These are phyloP conservation scores for Begonia loranthoides DNA, from an alignment of 306 rosid genomes.

Conservation along the genomic window DNA sequence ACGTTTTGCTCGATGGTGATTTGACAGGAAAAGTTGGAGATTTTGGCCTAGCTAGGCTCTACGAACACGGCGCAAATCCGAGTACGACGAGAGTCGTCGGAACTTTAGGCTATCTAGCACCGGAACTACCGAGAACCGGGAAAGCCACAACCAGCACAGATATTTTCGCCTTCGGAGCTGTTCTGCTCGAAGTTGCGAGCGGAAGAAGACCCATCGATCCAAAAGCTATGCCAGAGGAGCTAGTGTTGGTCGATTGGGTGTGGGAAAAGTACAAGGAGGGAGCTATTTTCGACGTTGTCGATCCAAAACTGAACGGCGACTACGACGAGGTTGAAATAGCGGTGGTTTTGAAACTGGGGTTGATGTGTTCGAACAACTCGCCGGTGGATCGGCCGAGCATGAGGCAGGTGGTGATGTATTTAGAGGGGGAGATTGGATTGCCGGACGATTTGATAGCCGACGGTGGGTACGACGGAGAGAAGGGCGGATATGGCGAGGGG, in stretches of 20 bases:
- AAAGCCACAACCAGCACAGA: constrained; percentile 36
- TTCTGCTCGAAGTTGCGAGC: constrained; percentile 36
- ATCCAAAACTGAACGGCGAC: constrained; percentile 22
- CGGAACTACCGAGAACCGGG: constrained; percentile 49
- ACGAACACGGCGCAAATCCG: constrained; percentile 50
- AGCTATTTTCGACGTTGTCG: constrained; percentile 24
- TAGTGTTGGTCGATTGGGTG: constrained; percentile 46
- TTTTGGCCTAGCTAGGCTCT: constrained; percentile 37
- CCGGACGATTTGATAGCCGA: constrained; percentile 24
- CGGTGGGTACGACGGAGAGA: constrained; percentile 7
- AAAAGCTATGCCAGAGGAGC: constrained; percentile 29
- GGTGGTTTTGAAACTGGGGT: constrained; percentile 34
- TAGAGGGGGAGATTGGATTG: constrained; percentile 37
- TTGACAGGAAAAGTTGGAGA: constrained; percentile 19
- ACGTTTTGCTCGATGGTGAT: constrained; percentile 19
- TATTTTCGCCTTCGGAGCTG: constrained; percentile 42
- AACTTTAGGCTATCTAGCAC: constrained; percentile 47
- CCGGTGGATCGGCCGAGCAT: constrained; percentile 32
- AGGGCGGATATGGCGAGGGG: constrained; percentile 21
- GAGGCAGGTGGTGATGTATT: constrained; percentile 37
- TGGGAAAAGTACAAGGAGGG: constrained; percentile 40
- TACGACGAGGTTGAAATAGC: constrained; percentile 23
- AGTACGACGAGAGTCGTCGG: constrained; percentile 48
- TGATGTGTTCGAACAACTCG: constrained; percentile 32
- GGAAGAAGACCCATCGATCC: constrained; percentile 45